phyloP scores from a whole-genome alignment of 2,329 filamentous ascomycete species.

The Hymenoscyphus linearis region DNA sequence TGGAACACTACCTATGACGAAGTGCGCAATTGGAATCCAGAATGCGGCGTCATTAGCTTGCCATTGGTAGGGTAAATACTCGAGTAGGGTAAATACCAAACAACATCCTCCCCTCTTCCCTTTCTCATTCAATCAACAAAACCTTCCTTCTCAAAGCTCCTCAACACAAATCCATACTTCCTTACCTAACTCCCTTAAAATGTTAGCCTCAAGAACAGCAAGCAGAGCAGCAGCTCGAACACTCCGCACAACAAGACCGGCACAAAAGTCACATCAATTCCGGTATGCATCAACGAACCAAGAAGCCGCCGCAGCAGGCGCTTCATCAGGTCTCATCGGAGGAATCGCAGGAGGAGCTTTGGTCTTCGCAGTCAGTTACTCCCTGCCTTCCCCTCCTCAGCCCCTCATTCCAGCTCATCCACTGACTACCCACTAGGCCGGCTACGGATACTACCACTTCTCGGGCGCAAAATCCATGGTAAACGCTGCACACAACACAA shows the following conservation, averaged over 20 bases:
- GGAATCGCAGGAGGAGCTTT: constrained; percentile 44
- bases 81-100: neutral
- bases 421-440: constrained; percentile 27
- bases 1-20: neutral
- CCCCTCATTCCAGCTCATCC: neutral
- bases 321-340: constrained; percentile 39
- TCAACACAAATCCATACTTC: neutral
- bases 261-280: constrained; percentile 27
- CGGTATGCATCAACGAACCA: constrained; percentile 22
- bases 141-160: neutral
- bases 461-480: constrained; percentile 41
- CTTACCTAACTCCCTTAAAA: constrained; percentile 6
- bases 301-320: constrained; percentile 24
- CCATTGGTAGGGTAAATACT: neutral
- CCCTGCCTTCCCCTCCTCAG: neutral
- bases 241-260: constrained; percentile 17
- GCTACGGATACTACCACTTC: constrained; percentile 49
- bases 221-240: constrained; percentile 22
- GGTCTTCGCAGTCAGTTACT: constrained; percentile 36
- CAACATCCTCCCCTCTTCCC: neutral
- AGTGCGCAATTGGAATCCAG: neutral
- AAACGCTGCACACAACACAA: constrained; percentile 47
- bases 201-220: constrained; percentile 28
- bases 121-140: neutral
- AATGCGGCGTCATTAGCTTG: neutral